Conservation (phyloP, 805 yeast species). For the Ogataea populi-albae region DNA sequence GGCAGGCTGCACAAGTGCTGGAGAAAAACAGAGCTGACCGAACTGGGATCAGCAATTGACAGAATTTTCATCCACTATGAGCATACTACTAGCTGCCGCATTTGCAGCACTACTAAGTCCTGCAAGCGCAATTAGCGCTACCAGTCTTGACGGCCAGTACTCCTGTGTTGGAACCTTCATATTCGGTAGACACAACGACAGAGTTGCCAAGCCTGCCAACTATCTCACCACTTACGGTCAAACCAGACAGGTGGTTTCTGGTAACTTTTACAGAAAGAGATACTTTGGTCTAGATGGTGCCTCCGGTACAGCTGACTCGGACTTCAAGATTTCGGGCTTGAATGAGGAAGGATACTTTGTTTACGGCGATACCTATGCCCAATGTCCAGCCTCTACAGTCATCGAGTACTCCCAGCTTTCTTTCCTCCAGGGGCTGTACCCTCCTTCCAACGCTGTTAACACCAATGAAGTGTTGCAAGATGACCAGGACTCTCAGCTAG, state of each 20-base stretch:
- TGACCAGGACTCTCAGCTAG: slow-evolving; percentile 30
- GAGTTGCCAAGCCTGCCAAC: slow-evolving; percentile 44
- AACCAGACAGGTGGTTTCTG: slow-evolving; percentile 35
- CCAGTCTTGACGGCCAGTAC: slow-evolving; percentile 22
- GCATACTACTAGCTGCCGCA: not conserved
- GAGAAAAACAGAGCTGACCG: too few species aligned
- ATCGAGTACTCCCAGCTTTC: slow-evolving; percentile 40
- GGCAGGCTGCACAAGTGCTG: too few species aligned
- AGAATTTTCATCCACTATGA: not conserved
- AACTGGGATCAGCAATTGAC: slow-evolving; percentile 3
- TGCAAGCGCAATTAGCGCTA: slow-evolving; percentile 21
- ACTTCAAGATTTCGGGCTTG: slow-evolving; percentile 31
- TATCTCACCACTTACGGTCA: slow-evolving; percentile 45
- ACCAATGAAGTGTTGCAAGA: slow-evolving; percentile 24
- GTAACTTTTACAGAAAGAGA: slow-evolving; percentile 40
- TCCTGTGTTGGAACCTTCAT: slow-evolving; percentile 41
- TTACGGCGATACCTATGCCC: slow-evolving; percentile 37
- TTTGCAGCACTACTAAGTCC: slow-evolving; percentile 5
- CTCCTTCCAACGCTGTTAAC: slow-evolving; percentile 35
- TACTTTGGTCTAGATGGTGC: slow-evolving; percentile 37
- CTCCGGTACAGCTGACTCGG: slow-evolving; percentile 25
- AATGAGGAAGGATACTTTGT: slow-evolving; percentile 36
- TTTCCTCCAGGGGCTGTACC: slow-evolving; percentile 48
- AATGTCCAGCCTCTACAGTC: slow-evolving; percentile 36
- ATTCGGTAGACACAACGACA: slow-evolving; percentile 49